phyloP scores from a whole-genome alignment of 805 yeast genomes.

The Nakazawaea wickerhamii region DNA sequence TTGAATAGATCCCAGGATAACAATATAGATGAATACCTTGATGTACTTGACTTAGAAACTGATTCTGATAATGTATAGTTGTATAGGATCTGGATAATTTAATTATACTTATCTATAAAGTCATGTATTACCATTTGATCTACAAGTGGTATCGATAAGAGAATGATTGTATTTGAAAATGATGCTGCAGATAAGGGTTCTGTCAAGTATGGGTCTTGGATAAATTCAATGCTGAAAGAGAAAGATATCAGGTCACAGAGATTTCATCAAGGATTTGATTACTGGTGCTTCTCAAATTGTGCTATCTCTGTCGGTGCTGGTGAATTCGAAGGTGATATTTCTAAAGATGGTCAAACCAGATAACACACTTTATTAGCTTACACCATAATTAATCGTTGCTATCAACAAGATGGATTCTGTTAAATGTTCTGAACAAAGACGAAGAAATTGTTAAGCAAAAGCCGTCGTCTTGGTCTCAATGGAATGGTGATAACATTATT shows the following conservation, averaged over 20 bases:
- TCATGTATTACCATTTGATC: slow-evolving; percentile 70
- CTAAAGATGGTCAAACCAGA: slow-evolving; percentile 93
- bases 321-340: slow-evolving; percentile 95
- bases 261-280: slow-evolving; percentile 94
- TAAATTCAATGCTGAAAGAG: slow-evolving; percentile 93
- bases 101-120: too few species aligned
- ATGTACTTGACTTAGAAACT: slow-evolving; percentile 16
- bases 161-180: slow-evolving; percentile 97
- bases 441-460: slow-evolving; percentile 71
- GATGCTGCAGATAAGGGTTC: slow-evolving; percentile 98
- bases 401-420: slow-evolving; percentile 94
- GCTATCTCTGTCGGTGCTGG: slow-evolving; percentile 89
- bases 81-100: too few species aligned
- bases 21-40: slow-evolving; percentile 18
- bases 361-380: slow-evolving; percentile 88
- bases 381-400: slow-evolving; percentile 85
- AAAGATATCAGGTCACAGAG: slow-evolving; percentile 97
- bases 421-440: slow-evolving; percentile 78
- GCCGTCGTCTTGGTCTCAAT: slow-evolving; percentile 83
- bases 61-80: neutral
- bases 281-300: slow-evolving; percentile 91
- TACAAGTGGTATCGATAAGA: slow-evolving; percentile 98
- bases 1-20: slow-evolving; percentile 10
- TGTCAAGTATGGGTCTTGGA: slow-evolving; percentile 96
- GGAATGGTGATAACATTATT: slow-evolving; percentile 93